phyloP scores from a whole-genome alignment of 306 rosid genomes.

The Pyrus bretschneideri region DNA sequence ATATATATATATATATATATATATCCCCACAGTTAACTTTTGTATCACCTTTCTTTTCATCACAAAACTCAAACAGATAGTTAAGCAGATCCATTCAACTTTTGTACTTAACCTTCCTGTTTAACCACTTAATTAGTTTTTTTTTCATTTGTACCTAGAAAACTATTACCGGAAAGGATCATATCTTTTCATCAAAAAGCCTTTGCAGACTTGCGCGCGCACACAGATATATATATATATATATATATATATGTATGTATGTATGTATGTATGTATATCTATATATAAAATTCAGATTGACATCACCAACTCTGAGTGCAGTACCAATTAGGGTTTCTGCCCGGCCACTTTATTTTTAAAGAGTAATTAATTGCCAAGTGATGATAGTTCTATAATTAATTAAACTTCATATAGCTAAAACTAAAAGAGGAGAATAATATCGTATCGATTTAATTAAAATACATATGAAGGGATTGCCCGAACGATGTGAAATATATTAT shows the following conservation, averaged over 20 bases:
- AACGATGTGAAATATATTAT: background rate
- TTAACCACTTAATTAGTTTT: background rate
- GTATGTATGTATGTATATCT: too few species aligned
- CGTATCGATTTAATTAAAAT: background rate
- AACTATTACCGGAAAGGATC: background rate
- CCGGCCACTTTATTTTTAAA: background rate
- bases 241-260: background rate
- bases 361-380: background rate
- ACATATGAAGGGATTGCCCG: background rate
- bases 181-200: background rate
- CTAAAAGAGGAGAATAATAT: constrained; percentile 2
- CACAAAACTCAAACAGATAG: background rate
- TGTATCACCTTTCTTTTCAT: background rate
- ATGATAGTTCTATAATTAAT: background rate
- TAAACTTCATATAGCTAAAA: background rate
- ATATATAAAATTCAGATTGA: background rate
- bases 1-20: too few species aligned
- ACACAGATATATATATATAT: background rate
- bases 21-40: background rate
- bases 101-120: background rate
- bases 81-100: background rate
- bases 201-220: background rate
- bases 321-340: background rate
- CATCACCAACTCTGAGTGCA: background rate
- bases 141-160: background rate